Evolutionary conservation across 495 filamentous ascomycete species (phyloP).

Genomic region (Neurospora sp.): DNA sequence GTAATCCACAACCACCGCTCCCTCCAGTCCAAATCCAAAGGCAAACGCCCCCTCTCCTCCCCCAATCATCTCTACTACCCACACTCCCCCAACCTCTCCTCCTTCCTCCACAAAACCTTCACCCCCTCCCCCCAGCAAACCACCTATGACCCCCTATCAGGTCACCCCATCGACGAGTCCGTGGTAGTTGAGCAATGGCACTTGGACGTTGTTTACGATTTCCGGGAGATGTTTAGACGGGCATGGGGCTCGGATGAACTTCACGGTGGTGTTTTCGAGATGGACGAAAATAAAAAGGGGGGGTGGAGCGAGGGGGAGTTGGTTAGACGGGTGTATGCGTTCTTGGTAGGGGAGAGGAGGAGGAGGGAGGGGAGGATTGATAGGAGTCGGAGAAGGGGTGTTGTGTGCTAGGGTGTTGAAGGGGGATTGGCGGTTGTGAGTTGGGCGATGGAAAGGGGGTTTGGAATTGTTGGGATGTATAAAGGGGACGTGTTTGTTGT

Average conservation of each 20-base stretch:
- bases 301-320: slow-evolving; percentile 36
- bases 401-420: neutral
- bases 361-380: slow-evolving; percentile 14
- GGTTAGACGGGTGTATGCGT: slow-evolving; percentile 39
- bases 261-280: neutral
- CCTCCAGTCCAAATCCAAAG: slow-evolving; percentile 16
- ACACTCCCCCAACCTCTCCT: neutral
- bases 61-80: neutral
- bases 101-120: neutral
- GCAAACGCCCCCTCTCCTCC: neutral
- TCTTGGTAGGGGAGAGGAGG: slow-evolving; percentile 38
- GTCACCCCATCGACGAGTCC: slow-evolving; percentile 10
- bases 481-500: too few relatives aligned
- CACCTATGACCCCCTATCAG: neutral
- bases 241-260: neutral
- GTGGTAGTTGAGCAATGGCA: slow-evolving; percentile 41
- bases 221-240: slow-evolving; percentile 25
- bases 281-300: neutral
- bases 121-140: neutral
- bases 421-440: too few relatives aligned
- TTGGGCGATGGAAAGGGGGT: too few relatives aligned
- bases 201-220: slow-evolving; percentile 40
- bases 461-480: too few relatives aligned
- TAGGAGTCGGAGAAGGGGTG: slow-evolving; percentile 3
- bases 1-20: slow-evolving; percentile 17